Base-by-base conservation (phyloP, 768 basidiomycete species). In the Pleurotus salmoneostramineus region DNA sequence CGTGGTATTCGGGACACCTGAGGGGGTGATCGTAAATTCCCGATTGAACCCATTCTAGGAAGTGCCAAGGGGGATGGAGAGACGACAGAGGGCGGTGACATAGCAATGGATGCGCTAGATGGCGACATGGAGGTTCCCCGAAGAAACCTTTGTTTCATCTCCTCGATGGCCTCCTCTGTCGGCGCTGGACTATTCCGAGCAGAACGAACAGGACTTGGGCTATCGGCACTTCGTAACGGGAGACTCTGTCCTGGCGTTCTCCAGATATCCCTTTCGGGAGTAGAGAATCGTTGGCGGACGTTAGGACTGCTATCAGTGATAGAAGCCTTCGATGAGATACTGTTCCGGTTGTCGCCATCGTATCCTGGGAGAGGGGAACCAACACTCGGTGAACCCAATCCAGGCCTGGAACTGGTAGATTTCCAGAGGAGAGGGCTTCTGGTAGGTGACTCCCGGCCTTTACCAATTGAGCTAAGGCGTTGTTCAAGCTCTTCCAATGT, bases 131-230 rank as follows among this genome's bases (percentile, higher is more conserved):
- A 62, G 6, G 67, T 64, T 4, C 58, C 57, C 56, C 69, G 71
- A 54, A 83, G 67, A 62, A 86, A 80, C 42, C 83, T 73, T 62
- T 71, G 76, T 69, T 86, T 88, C 82, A 87, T 83, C 63, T 85
- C 81, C 65, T 85, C 80, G 47, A 85, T 73, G 2, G 83, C 82
- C 21, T 83, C 81, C 31, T 71, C 65, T 5, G 79, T 78, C 5
- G 77, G 74, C 17, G 64, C 64, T 34, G 75, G 70, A 60, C 68
- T 75, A 21, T 35, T 56, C n/a, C 64, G 65, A 6, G 66, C 62
- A 0, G 55, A 60, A 27, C 65, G 65, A 11, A 65, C 37, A 36
- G 70, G 69, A 32, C 64, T 71, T 5, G 61, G 60, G 52, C 59
- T 69, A 56, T 61, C 59, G 42, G 58, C 58, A 43, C 68, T 60